Percentiles rank a stretch among this genome's conserved stretches.
phyloP scores from a whole-genome alignment of 345 rosid genomes.

The Acer saccharum region DNA sequence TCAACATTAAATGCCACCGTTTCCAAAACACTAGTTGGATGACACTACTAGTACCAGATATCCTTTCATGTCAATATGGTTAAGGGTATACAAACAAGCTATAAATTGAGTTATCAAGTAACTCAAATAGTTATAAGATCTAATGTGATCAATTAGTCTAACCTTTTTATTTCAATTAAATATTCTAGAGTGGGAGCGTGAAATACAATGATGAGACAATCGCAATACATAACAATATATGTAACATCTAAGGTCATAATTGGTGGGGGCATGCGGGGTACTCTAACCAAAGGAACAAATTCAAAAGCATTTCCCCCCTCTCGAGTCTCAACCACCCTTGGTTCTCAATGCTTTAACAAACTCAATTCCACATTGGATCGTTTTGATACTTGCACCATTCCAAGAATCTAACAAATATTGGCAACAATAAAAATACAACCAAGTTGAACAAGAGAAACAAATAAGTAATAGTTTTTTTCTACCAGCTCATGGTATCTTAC shows the following conservation, averaged over 20 bases:
- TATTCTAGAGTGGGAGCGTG: background rate
- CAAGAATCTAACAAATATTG: background rate
- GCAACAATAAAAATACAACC: background rate
- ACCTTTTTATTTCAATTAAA: background rate
- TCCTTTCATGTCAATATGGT: background rate
- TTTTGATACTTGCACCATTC: background rate
- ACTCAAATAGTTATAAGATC: background rate
- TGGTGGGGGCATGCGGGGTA: background rate
- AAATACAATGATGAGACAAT: background rate
- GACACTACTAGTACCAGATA: background rate
- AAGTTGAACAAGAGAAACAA: no score
- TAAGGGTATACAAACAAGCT: background rate
- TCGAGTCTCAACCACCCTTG: background rate
- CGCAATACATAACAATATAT: background rate
- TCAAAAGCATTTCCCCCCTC: background rate
- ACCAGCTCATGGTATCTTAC: background rate
- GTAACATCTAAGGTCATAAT: background rate
- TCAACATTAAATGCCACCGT: background rate
- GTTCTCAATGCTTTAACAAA: background rate
- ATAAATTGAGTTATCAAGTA: background rate
- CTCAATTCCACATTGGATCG: background rate
- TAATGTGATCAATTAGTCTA: background rate
- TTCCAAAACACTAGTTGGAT: background rate
- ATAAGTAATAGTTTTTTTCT: background rate
- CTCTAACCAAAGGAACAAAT: background rate